Conservation (phyloP, 1,284 basidiomycete species). For the Boletus holoroseus region DNA sequence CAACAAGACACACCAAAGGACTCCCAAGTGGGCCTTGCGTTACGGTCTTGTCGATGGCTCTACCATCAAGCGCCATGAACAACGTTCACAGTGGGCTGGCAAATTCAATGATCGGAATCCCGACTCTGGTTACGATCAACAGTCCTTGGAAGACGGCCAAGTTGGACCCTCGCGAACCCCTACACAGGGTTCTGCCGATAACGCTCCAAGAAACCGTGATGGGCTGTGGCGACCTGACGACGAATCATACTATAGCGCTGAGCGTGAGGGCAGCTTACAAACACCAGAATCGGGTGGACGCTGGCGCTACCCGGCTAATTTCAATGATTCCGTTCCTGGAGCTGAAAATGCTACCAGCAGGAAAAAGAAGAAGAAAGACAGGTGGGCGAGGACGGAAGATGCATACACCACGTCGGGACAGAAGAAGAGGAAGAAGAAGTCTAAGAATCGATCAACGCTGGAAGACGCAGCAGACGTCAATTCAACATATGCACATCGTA, state of each 20-base stretch:
- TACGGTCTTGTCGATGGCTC: slow-evolving; percentile 82
- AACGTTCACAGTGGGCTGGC: slow-evolving; percentile 80
- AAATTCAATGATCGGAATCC: slow-evolving; percentile 83
- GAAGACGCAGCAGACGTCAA: slow-evolving; percentile 39
- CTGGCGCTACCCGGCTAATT: slow-evolving; percentile 80
- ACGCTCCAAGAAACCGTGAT: slow-evolving; percentile 39
- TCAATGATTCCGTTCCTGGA: slow-evolving; percentile 53
- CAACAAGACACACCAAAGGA: slow-evolving; percentile 86
- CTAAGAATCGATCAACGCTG: slow-evolving; percentile 47
- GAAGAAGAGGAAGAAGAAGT: slow-evolving; percentile 50
- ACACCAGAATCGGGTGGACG: slow-evolving; percentile 41
- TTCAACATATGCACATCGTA: slow-evolving; percentile 39
- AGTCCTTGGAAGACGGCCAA: slow-evolving; percentile 77
- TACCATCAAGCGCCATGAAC: slow-evolving; percentile 69
- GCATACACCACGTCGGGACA: slow-evolving; percentile 55
- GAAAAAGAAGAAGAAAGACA: slow-evolving; percentile 74
- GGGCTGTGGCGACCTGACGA: slow-evolving; percentile 65
- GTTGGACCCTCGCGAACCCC: slow-evolving; percentile 22
- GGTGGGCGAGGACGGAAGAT: slow-evolving; percentile 79
- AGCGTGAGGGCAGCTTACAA: slow-evolving; percentile 36
- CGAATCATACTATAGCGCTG: slow-evolving; percentile 61
- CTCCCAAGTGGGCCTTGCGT: slow-evolving; percentile 90
- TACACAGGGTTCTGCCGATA: slow-evolving; percentile 15
- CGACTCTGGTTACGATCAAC: slow-evolving; percentile 64
- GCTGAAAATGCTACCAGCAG: slow-evolving; percentile 43